Percentiles rank a stretch among this genome's conserved stretches.
Conservation (phyloP, 352 stramenopile species). For the Globisporangium paddicum region DNA sequence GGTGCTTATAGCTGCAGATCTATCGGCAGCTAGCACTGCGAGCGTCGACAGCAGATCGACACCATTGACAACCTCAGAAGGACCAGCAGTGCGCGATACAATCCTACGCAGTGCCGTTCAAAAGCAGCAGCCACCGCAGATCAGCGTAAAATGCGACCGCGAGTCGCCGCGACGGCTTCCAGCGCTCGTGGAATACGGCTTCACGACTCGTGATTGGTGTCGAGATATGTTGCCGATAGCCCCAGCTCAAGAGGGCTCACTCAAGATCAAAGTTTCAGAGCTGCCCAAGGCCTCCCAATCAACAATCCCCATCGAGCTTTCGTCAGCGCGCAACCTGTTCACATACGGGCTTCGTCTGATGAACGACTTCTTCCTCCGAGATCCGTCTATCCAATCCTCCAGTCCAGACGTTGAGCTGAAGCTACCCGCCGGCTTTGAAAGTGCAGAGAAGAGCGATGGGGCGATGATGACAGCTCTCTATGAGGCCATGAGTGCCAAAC, state of each 20-base stretch:
- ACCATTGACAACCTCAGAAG: constrained; percentile 1
- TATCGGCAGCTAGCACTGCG: constrained; percentile 5
- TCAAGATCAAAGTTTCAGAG: constrained; percentile 15
- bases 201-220: constrained; percentile 46
- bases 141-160: constrained; percentile 4
- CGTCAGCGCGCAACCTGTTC: constrained; percentile 23
- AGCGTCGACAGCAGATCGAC: not conserved
- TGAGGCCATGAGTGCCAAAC: constrained; percentile 19
- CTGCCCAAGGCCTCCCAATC: constrained; percentile 6
- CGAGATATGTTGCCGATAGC: constrained; percentile 25
- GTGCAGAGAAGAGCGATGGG: constrained; percentile 11
- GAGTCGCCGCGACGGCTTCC: constrained; percentile 41
- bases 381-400: constrained; percentile 21
- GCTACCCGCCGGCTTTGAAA: constrained; percentile 12
- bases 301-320: constrained; percentile 26
- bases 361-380: constrained; percentile 41
- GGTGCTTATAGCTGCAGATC: constrained; percentile 26
- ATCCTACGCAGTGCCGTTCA: constrained; percentile 34
- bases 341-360: constrained; percentile 24
- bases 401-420: constrained; percentile 22
- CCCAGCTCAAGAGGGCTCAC: constrained; percentile 9
- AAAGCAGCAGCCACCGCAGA: constrained; percentile 12
- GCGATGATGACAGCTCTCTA: constrained; percentile 20
- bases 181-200: constrained; percentile 43
- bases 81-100: constrained; percentile 18